A percentile compares a stretch with the other conserved stretches of the same genome.
These are phyloP conservation scores for Cyberlindnera xishuangbannaensis DNA, from an alignment of 805 yeast species.

Conservation along the genomic window DNA sequence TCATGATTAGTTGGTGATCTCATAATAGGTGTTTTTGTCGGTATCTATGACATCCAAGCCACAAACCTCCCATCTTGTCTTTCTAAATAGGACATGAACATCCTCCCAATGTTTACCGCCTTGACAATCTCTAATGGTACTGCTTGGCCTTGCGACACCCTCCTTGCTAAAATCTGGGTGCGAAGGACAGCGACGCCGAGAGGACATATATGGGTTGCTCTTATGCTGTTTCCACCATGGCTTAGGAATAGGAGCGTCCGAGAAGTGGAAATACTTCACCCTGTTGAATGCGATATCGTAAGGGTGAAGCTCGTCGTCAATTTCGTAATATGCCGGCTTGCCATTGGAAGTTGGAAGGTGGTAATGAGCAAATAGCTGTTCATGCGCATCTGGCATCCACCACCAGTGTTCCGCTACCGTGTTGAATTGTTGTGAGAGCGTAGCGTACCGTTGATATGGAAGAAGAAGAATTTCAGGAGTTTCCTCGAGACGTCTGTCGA, in stretches of 20 bases:
- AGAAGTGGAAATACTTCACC: conserved; percentile 50
- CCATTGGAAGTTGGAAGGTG: no score
- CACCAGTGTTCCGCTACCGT: conserved; percentile 28
- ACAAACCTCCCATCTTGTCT: conserved; percentile 18
- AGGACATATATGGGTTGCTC: conserved; percentile 10
- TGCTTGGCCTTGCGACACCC: conserved; percentile 1
- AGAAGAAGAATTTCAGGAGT: conserved; percentile 28
- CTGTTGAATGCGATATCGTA: conserved; percentile 20
- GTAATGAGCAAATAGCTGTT: conserved; percentile 11
- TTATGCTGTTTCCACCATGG: conserved; percentile 44
- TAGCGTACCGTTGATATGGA: conserved; percentile 47
- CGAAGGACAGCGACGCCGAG: conserved; percentile 18
- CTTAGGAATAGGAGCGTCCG: conserved; percentile 60
- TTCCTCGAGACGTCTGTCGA: conserved; percentile 2
- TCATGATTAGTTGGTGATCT: conserved; percentile 14
- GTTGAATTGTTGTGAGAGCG: conserved; percentile 44
- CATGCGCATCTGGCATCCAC: conserved; percentile 2
- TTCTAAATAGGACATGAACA: conserved; percentile 8
- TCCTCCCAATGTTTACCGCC: conserved; percentile 20
- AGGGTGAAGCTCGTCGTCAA: conserved; percentile 8
- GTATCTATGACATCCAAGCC: conserved; percentile 16
- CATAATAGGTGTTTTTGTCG: conserved; percentile 17
- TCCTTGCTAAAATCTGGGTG: conserved; percentile 13
- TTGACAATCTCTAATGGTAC: conserved; percentile 14
- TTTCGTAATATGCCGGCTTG: no score